Evolutionary conservation across 768 basidiomycete genomes (phyloP).

Genomic region (Boletus rex-veris): DNA sequence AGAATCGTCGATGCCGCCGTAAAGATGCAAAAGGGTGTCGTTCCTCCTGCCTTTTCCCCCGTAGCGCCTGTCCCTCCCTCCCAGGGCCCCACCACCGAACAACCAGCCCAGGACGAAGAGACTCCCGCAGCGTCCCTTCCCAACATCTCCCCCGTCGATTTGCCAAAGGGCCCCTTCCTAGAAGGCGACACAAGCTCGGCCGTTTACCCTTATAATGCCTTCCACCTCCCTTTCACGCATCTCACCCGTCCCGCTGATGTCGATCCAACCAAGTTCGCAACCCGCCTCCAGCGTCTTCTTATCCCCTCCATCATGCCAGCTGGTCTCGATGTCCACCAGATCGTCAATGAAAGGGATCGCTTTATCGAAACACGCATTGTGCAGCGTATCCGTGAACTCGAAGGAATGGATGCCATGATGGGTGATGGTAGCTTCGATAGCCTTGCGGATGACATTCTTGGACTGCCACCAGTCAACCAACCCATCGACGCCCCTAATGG

Average conservation of each 20-base stretch:
- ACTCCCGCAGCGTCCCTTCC: conserved; percentile 29
- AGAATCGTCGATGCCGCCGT: conserved; percentile 73
- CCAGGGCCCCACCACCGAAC: conserved; percentile 28
- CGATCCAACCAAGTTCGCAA: conserved; percentile 61
- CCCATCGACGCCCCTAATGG: conserved; percentile 31
- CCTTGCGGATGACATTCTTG: conserved; percentile 38
- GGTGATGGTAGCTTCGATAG: conserved; percentile 70
- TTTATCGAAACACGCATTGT: conserved; percentile 86
- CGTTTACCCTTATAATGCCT: conserved; percentile 92
- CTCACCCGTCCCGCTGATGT: conserved; percentile 62
- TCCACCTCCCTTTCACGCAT: conserved; percentile 77
- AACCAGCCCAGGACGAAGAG: conserved; percentile 54
- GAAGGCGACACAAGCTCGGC: conserved; percentile 78
- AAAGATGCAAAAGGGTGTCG: conserved; percentile 60
- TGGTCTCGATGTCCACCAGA: conserved; percentile 88
- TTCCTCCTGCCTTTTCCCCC: conserved; percentile 20
- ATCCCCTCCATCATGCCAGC: conserved; percentile 88
- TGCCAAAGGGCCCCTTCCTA: conserved; percentile 71
- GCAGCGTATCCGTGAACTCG: conserved; percentile 86
- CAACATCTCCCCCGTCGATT: conserved; percentile 50
- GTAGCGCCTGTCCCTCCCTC: conserved; percentile 24
- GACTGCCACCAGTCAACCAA: background rate
- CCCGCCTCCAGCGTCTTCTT: conserved; percentile 74
- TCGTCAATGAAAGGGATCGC: conserved; percentile 88
- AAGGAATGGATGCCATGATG: conserved; percentile 72